These are phyloP conservation scores for Paralagenidium karlingii DNA, from an alignment of 352 stramenopile genomes.

Conservation along the genomic window DNA sequence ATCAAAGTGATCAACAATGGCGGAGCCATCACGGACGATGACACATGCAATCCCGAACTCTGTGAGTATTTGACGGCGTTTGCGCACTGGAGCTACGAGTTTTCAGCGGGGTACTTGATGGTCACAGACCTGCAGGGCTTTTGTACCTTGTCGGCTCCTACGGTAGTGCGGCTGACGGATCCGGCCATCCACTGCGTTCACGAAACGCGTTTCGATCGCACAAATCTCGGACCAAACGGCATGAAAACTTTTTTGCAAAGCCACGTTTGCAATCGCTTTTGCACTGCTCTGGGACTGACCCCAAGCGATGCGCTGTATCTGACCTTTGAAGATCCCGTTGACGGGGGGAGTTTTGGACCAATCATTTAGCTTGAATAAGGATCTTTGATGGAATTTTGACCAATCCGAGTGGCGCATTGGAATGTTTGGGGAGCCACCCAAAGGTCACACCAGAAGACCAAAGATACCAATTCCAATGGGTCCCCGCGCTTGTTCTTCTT, in stretches of 20 bases:
- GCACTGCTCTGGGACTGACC: not conserved
- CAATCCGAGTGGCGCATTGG: no score
- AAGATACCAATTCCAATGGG: no score
- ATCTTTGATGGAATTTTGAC: no score
- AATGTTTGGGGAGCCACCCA: no score
- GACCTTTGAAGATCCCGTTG: no score
- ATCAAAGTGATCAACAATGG: conserved; percentile 32
- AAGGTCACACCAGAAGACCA: no score
- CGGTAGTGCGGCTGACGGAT: conserved; percentile 2
- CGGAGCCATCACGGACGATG: no score
- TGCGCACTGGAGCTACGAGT: conserved; percentile 7
- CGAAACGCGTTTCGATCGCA: conserved; percentile 2
- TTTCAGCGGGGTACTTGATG: no score
- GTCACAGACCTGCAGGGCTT: conserved; percentile 31
- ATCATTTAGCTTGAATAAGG: no score
- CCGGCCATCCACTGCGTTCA: conserved; percentile 6
- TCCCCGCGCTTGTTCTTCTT: no score
- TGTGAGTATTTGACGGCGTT: conserved; percentile 20
- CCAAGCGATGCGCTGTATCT: no score
- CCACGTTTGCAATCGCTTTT: conserved; percentile 6
- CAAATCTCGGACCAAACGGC: conserved; percentile 3
- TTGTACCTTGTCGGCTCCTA: not conserved
- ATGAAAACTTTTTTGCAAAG: conserved; percentile 6
- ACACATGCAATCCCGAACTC: conserved; percentile 11
- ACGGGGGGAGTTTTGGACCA: no score